Evolutionary conservation across 805 yeast genomes (phyloP).

Genomic region (Monosporozyma siamensis): DNA sequence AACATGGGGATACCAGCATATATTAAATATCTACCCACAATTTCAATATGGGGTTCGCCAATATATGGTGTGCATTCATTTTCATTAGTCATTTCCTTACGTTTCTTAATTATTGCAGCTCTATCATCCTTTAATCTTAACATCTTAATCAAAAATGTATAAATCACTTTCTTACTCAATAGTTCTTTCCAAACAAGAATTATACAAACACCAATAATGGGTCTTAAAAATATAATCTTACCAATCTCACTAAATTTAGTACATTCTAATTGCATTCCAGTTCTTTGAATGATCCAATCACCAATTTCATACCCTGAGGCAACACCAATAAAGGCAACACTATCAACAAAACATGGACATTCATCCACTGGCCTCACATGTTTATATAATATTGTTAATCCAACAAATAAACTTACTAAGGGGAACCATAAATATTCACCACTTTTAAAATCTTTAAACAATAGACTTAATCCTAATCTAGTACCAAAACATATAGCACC

Average conservation of each 20-base stretch:
- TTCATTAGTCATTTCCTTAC: conserved; percentile 23
- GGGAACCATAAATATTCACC: conserved; percentile 29
- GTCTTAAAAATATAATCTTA: conserved; percentile 33
- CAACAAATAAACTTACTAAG: conserved; percentile 31
- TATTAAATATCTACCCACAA: conserved; percentile 64
- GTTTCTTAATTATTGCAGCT: conserved; percentile 17
- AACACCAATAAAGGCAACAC: conserved; percentile 89
- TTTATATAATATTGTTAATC: conserved; percentile 46
- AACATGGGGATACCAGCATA: conserved; percentile 70
- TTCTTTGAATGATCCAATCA: conserved; percentile 40
- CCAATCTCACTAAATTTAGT: conserved; percentile 12
- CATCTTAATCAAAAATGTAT: conserved; percentile 34
- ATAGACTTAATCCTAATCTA: conserved; percentile 35
- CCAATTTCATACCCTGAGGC: conserved; percentile 66
- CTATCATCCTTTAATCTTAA: conserved; percentile 16
- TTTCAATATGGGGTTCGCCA: conserved; percentile 64
- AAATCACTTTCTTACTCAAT: conserved; percentile 56
- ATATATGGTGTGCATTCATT: conserved; percentile 39
- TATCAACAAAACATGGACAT: conserved; percentile 95
- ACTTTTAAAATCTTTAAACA: conserved; percentile 33
- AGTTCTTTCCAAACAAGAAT: conserved; percentile 66
- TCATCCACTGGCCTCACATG: conserved; percentile 88
- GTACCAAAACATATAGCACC: conserved; percentile 47
- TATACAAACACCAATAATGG: conserved; percentile 56
- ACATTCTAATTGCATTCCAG: conserved; percentile 3